phyloP scores from a whole-genome alignment of 164 flowering plant species.

The Umbellularia californica region DNA sequence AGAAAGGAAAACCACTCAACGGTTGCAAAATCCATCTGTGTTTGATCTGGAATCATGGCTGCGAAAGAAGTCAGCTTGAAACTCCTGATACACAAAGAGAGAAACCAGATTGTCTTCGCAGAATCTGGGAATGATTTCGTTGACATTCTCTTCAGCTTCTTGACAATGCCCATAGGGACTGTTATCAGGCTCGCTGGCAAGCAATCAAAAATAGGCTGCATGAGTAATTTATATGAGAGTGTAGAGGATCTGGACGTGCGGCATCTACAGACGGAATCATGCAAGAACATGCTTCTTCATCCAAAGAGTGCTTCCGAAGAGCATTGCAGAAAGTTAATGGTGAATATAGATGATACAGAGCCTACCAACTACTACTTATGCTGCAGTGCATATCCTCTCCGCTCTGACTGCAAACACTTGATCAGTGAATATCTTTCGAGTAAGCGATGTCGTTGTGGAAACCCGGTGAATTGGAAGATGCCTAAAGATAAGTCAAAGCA shows the following conservation, averaged over 20 bases:
- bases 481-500: too few species aligned
- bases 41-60: neutral
- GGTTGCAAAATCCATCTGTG: neutral
- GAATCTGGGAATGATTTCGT: conserved; percentile 11
- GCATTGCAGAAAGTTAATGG: too few species aligned
- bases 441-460: neutral
- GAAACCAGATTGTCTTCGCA: conserved; percentile 4
- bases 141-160: conserved; percentile 16
- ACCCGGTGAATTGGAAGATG: neutral
- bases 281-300: neutral
- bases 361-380: neutral
- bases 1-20: too few species aligned
- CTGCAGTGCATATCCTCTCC: neutral
- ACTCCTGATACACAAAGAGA: conserved; percentile 15
- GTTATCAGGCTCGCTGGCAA: neutral
- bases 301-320: neutral
- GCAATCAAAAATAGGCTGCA: conserved; percentile 3
- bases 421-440: neutral
- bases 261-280: neutral
- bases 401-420: neutral
- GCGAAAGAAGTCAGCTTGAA: conserved; percentile 9
- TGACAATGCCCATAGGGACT: conserved; percentile 7
- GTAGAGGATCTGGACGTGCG: conserved; percentile 5
- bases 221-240: conserved; percentile 4
- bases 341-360: neutral